Base-by-base conservation (phyloP, 768 basidiomycete species). In the Xerocomellus chrysenteron region DNA sequence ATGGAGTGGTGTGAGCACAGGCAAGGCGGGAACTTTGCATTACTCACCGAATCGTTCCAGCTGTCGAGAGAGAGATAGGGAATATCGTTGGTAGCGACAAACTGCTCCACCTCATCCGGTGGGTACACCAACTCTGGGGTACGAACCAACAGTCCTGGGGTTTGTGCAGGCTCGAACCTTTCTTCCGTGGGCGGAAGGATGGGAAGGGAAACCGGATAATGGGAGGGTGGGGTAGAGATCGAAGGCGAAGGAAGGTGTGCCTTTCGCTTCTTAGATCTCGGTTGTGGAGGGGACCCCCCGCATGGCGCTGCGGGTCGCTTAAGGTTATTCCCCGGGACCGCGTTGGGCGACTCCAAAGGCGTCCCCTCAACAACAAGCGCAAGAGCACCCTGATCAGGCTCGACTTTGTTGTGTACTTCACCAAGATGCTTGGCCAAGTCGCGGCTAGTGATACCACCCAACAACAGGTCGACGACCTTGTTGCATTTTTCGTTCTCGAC, bases 401-500 rank as follows among this genome's bases (percentile, higher is more conserved):
- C 19, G 13, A 39, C 37, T 12, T 53, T 36, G 0, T 12, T 49
- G 39, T 35, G 56, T 21, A 26, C 56, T 3, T 67, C 61, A 1
- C 56, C 61, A 1, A 68, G 55, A 43, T 60, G 62, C 47, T 62
- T 66, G 47, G 64, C 61, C 28, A 67, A 54, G 30, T 72, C 73
- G 52, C 63, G 61, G 50, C 71, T 68, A n/a, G 71, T 62, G 54
- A 70, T 53, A 26, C 76, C 76, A 35, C 67, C 59, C 62, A 73
- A 60, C 32, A 77, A 55, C 16, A 79, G 62, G 19, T 69, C 60
- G 5, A 76, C 76, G 10, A 79, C 60, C 41, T 62, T 66, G 54
- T 72, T 69, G 57, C 77, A 82, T 48, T 73, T 76, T 52, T 68
- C 74, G 51, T 65, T 67, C 42, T 79, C 78, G 17, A 64, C 66